Base-by-base conservation (phyloP, 768 basidiomycete genomes). In the Termitomyces sp. region DNA sequence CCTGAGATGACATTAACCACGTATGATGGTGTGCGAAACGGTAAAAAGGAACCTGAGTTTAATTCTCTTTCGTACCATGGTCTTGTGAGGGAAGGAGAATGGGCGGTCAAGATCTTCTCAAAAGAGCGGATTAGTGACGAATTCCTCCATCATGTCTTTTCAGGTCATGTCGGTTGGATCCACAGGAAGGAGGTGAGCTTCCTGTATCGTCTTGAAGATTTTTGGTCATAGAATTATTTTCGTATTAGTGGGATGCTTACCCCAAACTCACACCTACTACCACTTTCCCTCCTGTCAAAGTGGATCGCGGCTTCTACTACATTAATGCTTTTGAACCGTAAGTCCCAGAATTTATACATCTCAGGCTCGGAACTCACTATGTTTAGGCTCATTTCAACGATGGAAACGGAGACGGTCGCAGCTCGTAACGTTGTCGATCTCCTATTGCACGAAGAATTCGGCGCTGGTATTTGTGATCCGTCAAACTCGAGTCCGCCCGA, bases 241-340 rank as follows among this genome's bases (percentile, higher is more conserved):
- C 36, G 32, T 47, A 12, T 47, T 5, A 91, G 88, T 93, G 89
- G 89, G 82, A 93, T 64, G 84, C 91, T 33, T 91, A 91, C 69
- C 90, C 91, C 16, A 77, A 83, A 48, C 79, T 93, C 16, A 82
- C 82, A 3, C 88, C 93, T 5, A 87, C 82, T 6, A 69, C 72
- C 5, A 67, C 68, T 13, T 94, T 92, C 72, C 87, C 95, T 33
- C 88, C 92, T 2, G 78, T 96, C 56, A 86, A 85, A 70, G 82
- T 94, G 5, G 88, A 84, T 57, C 75, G 80, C 55, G 89, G 91
- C 4, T 77, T 97, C 44, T 96, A 92, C 75, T 98, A 98, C 65
- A 87, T 94, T 46, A 96, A 95, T 63, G 85, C 91, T 1, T 90
- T 97, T 62, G 96, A 98, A 75, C 87, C 93, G 84, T 90, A 74